Evolutionary conservation across 768 basidiomycete genomes (phyloP), one percentile per base, ranked within the genome.

Genomic region (Erythrobasidium yunnanense): DNA sequence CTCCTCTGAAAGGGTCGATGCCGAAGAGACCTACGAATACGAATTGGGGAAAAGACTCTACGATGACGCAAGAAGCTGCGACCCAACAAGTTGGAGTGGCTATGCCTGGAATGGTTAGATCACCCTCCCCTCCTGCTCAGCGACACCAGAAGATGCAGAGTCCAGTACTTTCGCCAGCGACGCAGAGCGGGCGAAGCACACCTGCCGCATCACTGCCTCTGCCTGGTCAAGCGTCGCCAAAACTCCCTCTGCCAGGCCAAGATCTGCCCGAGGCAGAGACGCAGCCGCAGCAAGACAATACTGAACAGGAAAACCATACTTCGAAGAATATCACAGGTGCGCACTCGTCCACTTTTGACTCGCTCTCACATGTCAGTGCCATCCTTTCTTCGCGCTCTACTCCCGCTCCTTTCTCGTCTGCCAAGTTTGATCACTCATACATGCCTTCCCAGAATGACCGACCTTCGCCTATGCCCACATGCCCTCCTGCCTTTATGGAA

Each of bases 71-170:
- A n/a, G n/a, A n/a, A n/a, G n/a, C n/a, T n/a, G n/a, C n/a, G n/a
- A n/a, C n/a, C n/a, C n/a, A n/a, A n/a, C n/a, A n/a, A n/a, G n/a
- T n/a, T n/a, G n/a, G n/a, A 30, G 66, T 67, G 7, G 38, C 66
- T 2, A 29, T 67, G 66, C 66, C 66, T 46, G 66, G 66, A 33
- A 46, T 67, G 66, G 57, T 51, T 30, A 32, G 23, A 13, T 6
- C 53, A 5, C 54, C 23, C 4, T 55, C 54, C 4, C 54, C 54
- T 18, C 22, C 23, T 4, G 22, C 33, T n/a, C n/a, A n/a, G n/a
- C n/a, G n/a, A n/a, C n/a, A n/a, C n/a, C n/a, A n/a, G n/a, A n/a
- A n/a, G n/a, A n/a, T n/a, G n/a, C n/a, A n/a, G n/a, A n/a, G n/a
- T n/a, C n/a, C n/a, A n/a, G n/a, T n/a, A n/a, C n/a, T n/a, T n/a